phyloP scores from a whole-genome alignment of 148 eudicot species.

The Vaccinium vitisidaea region DNA sequence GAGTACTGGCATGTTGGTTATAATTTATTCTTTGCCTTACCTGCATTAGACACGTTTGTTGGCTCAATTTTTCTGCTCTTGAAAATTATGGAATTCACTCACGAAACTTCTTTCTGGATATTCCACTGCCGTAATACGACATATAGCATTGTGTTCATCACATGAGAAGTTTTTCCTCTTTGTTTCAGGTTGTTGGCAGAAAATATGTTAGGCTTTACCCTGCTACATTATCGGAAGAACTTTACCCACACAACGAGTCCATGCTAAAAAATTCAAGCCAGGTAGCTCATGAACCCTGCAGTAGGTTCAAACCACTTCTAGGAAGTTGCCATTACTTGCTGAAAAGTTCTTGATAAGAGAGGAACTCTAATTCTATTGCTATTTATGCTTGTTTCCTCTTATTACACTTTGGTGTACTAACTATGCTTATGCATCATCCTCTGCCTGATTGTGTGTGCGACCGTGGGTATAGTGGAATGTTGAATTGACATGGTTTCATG shows the following conservation, averaged over 20 bases:
- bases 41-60: background rate
- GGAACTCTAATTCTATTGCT: background rate
- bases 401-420: background rate
- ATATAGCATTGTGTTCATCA: background rate
- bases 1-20: background rate
- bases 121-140: background rate
- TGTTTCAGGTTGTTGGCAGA: slow-evolving; percentile 84
- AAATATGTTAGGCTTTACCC: slow-evolving; percentile 87
- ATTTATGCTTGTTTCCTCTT: slow-evolving; percentile 9
- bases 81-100: background rate
- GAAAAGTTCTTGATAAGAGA: background rate
- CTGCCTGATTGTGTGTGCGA: background rate
- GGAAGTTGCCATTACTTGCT: background rate
- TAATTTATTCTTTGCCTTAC: background rate
- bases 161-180: background rate
- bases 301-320: background rate
- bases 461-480: background rate
- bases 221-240: slow-evolving; percentile 75
- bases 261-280: slow-evolving; percentile 94
- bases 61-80: background rate
- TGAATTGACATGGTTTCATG: background rate
- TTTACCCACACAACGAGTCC: slow-evolving; percentile 81
- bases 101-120: background rate
- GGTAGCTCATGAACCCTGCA: slow-evolving; percentile 36
- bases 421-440: background rate